Base-by-base conservation (phyloP, 2,329 filamentous ascomycete genomes). In the Balansia obtecta region DNA sequence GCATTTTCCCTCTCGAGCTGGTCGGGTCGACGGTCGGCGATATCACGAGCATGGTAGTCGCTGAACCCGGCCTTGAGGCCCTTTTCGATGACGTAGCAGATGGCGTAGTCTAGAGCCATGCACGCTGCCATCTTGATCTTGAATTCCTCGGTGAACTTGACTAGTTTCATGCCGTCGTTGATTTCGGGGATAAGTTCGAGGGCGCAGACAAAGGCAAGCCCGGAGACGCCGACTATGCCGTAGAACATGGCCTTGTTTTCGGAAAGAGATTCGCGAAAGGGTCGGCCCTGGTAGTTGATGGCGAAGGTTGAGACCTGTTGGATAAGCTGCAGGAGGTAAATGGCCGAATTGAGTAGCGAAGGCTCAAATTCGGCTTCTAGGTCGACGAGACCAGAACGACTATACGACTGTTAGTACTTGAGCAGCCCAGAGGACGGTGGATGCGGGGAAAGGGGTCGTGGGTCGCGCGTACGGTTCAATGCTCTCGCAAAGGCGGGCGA, bases 231-330 rank as follows among this genome's bases (percentile, higher is more conserved):
- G 40, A 98, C 73, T 50, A 98, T 88, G 53, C 93, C 93, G 76
- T 86, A 98, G 73, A 93, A 98, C 93, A 98, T 98, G 65, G 88
- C 89, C 67, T 83, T 86, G 75, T 98, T 98, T 71, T 96, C 93
- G 5, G 86, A 84, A 57, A 98, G 88, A 20, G 86, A 86, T 71
- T 98, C 93, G 53, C 93, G 87, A 85, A 98, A 98, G 12, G 93
- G 93, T 10, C 93, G 86, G 52, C 93, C 93, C 69, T 98, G 93
- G 74, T 98, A 98, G 75, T 98, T 98, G 75, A 98, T 95, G 54
- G 93, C 90, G 62, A 98, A 98, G 3, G 93, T 98, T 22, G 90
- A 96, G 63, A 98, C 95, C 68, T 98, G 93, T 69, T 98, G 93
- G 67, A 98, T 97, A 48, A 98, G 82, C 63, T 97, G 93, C 40